Conservation (phyloP, 192 early-diverging fungal genomes). For the Dissophora globulifera region DNA sequence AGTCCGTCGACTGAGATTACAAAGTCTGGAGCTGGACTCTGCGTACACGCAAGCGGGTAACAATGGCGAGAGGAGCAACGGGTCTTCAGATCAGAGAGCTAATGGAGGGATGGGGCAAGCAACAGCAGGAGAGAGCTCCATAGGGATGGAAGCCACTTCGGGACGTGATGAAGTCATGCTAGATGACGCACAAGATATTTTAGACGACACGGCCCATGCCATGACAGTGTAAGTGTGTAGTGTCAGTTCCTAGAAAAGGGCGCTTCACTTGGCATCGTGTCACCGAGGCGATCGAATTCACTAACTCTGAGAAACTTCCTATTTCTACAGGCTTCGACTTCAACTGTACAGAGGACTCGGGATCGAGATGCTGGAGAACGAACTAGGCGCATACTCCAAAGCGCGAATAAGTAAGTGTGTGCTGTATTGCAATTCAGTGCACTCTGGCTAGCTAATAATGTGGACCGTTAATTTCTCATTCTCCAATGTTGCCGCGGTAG, state of each 20-base stretch:
- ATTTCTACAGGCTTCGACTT: slow-evolving; percentile 31
- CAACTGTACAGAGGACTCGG: slow-evolving; percentile 54
- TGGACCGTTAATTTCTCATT: too few species aligned
- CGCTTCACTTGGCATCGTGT: too few species aligned
- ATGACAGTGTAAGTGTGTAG: slow-evolving; percentile 36
- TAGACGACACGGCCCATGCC: slow-evolving; percentile 35
- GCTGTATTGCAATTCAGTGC: too few species aligned
- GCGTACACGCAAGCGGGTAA: too few species aligned
- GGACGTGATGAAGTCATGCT: slow-evolving; percentile 2
- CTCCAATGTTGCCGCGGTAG: slow-evolving; percentile 4
- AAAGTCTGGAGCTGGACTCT: slow-evolving; percentile 32
- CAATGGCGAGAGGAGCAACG: too few species aligned
- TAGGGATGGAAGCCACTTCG: too few species aligned
- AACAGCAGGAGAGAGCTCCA: too few species aligned
- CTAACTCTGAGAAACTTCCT: too few species aligned
- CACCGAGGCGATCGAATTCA: too few species aligned
- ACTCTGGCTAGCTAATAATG: too few species aligned
- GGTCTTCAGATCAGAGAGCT: too few species aligned
- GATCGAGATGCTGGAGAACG: slow-evolving; percentile 54
- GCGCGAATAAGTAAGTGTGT: slow-evolving; percentile 53
- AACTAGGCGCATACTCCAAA: slow-evolving; percentile 36
- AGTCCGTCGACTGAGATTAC: slow-evolving; percentile 24
- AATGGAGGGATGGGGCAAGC: not conserved
- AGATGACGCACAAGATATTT: slow-evolving; percentile 27
- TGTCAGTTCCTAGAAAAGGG: too few species aligned